Percentiles rank a stretch among this genome's conserved stretches.
These are phyloP conservation scores for Cladophialophora carrionii DNA, from an alignment of 2,329 filamentous ascomycete genomes.

Conservation along the genomic window DNA sequence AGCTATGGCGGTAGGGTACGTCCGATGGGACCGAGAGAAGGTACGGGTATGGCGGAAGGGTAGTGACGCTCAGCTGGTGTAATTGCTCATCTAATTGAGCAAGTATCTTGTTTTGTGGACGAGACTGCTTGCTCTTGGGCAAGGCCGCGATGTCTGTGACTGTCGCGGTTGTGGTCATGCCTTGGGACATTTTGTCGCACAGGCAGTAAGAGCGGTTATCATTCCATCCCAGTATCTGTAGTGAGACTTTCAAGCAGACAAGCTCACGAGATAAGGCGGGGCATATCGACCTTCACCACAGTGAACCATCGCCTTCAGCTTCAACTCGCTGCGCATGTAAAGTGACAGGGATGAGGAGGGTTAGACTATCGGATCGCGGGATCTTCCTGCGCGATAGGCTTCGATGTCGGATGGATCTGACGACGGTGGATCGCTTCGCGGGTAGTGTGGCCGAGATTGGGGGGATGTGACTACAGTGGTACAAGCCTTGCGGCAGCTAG, in stretches of 20 bases:
- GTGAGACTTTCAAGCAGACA: slow-evolving; percentile 22
- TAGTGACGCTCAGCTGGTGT: slow-evolving; percentile 47
- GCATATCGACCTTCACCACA: slow-evolving; percentile 23
- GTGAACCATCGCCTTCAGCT: slow-evolving; percentile 20
- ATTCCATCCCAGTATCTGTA: slow-evolving; percentile 30
- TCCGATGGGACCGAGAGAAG: slow-evolving; percentile 53
- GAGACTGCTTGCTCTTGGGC: slow-evolving; percentile 17
- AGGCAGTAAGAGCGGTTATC: slow-evolving; percentile 19
- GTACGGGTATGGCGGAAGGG: slow-evolving; percentile 51
- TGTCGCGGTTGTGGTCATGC: slow-evolving; percentile 28
- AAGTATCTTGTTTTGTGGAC: slow-evolving; percentile 8
- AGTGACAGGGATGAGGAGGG: slow-evolving; percentile 4
- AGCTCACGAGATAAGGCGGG: slow-evolving; percentile 18
- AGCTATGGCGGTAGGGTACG: slow-evolving; percentile 50
- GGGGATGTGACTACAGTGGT: background rate
- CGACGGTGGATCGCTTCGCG: background rate
- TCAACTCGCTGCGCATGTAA: background rate
- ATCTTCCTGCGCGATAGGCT: background rate
- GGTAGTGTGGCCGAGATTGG: background rate
- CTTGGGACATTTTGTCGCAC: slow-evolving; percentile 36
- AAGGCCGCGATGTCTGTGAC: slow-evolving; percentile 21
- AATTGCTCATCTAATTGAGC: slow-evolving; percentile 41
- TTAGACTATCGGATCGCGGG: background rate
- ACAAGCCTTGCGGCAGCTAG: background rate
- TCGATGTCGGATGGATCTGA: background rate